Conservation (phyloP, 352 stramenopile species). For the Pythium diclinum region DNA sequence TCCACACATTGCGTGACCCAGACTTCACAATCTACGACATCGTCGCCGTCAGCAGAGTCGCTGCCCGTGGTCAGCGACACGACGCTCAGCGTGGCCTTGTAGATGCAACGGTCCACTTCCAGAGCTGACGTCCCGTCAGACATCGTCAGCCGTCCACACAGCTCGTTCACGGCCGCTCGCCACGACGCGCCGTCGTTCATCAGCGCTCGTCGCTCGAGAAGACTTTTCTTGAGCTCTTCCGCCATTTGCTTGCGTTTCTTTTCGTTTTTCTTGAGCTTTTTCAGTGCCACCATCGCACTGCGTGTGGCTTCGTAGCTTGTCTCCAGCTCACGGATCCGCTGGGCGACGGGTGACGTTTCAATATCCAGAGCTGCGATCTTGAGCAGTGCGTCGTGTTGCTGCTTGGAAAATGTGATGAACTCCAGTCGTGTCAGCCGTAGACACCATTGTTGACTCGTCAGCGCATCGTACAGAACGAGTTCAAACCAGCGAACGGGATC, state of each 20-base stretch:
- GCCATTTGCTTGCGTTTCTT: conserved; percentile 32
- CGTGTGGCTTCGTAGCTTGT: conserved; percentile 3
- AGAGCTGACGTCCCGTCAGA: background rate
- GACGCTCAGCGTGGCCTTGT: conserved; percentile 33
- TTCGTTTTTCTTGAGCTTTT: conserved; percentile 29
- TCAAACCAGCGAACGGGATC: conserved; percentile 24
- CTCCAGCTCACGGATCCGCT: conserved; percentile 21
- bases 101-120: conserved; percentile 46
- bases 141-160: conserved; percentile 33
- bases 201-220: conserved; percentile 25
- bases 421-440: conserved; percentile 38
- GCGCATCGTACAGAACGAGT: conserved; percentile 42
- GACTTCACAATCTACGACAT: conserved; percentile 42
- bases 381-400: conserved; percentile 37
- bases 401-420: conserved; percentile 45
- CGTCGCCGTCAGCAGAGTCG: conserved; percentile 20
- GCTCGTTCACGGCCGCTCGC: conserved; percentile 29
- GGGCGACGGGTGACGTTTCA: conserved; percentile 10
- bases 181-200: conserved; percentile 33
- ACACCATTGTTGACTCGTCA: conserved; percentile 3
- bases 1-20: conserved; percentile 28
- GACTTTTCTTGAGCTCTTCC: conserved; percentile 15
- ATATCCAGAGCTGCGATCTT: conserved; percentile 35
- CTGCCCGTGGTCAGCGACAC: conserved; percentile 27
- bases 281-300: conserved; percentile 6